These are phyloP conservation scores for Backusella westeae DNA, from an alignment of 192 early-diverging fungal species.

Conservation along the genomic window DNA sequence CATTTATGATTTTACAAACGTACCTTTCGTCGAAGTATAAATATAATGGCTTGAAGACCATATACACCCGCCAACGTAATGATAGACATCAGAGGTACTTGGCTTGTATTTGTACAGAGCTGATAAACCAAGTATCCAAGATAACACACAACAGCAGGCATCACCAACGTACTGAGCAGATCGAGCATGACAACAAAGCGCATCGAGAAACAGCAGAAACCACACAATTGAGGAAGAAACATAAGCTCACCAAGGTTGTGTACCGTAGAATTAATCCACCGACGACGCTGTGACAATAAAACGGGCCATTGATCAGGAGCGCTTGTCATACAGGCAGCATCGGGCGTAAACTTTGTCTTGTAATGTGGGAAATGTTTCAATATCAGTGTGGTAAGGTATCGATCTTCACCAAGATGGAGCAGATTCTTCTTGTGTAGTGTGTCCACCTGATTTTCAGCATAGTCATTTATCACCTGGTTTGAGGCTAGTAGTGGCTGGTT, in stretches of 20 bases:
- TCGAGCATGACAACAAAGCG: conserved; percentile 95
- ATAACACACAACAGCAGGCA: conserved; percentile 90
- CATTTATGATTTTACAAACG: neutral
- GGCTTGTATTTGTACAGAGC: conserved; percentile 52
- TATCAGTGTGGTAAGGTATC: conserved; percentile 92
- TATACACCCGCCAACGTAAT: conserved; percentile 85
- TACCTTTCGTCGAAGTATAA: conserved; percentile 60
- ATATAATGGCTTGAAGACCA: conserved; percentile 88
- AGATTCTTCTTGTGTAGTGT: conserved; percentile 99
- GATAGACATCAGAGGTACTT: conserved; percentile 79
- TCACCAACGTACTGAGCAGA: conserved; percentile 86
- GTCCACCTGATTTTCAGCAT: conserved; percentile 91
- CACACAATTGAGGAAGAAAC: conserved; percentile 91
- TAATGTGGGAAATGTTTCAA: conserved; percentile 98
- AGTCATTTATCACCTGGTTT: conserved; percentile 87
- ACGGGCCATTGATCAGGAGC: conserved; percentile 94
- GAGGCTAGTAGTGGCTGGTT: conserved; percentile 88
- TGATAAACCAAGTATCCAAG: conserved; percentile 81
- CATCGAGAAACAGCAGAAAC: conserved; percentile 97
- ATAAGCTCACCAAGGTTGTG: conserved; percentile 97
- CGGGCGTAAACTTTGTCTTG: conserved; percentile 89
- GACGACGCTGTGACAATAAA: conserved; percentile 93
- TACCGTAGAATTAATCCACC: conserved; percentile 99
- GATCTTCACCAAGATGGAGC: conserved; percentile 97
- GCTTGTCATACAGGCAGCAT: conserved; percentile 90